Evolutionary conservation across 2,329 filamentous ascomycete genomes (phyloP), one percentile per base, ranked within the genome.

Genomic region (Juglanconis oblonga): DNA sequence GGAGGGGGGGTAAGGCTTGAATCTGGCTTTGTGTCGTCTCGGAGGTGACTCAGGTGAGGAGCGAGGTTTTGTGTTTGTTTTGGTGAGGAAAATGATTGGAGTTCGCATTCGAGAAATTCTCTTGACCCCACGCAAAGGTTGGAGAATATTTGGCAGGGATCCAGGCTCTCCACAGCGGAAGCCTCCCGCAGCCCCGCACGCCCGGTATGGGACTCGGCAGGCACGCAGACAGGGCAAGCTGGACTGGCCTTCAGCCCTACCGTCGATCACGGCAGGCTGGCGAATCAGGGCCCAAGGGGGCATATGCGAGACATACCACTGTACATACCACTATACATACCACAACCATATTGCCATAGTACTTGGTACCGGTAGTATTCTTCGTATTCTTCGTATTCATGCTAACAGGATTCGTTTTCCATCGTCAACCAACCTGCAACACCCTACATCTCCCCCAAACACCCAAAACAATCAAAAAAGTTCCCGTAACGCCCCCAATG

Each of bases 181-280:
- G 47, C 11, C 5, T 33, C 36, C 13, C 7, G 5, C 10, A 8
- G 1, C 11, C 8, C 42, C 35, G 42, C 55, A 51, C 45, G 29
- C 45, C 47, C 35, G 35, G 44, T 57, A 35, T 1, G 7, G n/a
- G n/a, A n/a, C n/a, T n/a, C n/a, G 35, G 5, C 35, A 36, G 8
- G 9, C 38, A 7, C 38, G 38, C 38, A 42, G 38, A 7, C 13
- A 42, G 38, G 38, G 13, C 38, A 42, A 13, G 38, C n/a, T n/a
- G 38, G 38, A 11, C 6, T 42, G 11, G 38, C 4, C 17, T 11
- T 58, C 56, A 58, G 56, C 56, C 56, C 56, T 58, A 58, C 56
- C 10, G 42, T 45, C 42, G 42, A 45, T 45, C 42, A 45, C 17
- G 14, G 14, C 17, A 17, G n/a, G n/a, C n/a, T n/a, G 40, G 49